A percentile compares a stretch with the other conserved stretches of the same genome.
These are phyloP conservation scores for Parastagonospora avenae DNA, from an alignment of 2,329 filamentous ascomycete species.

Conservation along the genomic window DNA sequence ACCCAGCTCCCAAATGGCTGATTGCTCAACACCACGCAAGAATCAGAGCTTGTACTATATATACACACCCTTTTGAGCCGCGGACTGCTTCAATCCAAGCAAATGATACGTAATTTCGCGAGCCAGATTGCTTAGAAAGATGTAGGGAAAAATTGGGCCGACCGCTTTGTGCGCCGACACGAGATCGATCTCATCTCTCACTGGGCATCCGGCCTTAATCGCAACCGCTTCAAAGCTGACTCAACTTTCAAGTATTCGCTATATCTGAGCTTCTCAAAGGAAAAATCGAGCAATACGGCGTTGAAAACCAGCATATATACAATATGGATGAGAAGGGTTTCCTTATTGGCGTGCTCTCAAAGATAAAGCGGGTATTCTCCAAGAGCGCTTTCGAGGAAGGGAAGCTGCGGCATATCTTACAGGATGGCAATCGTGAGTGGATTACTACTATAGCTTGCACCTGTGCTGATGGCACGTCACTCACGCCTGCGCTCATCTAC, in stretches of 20 bases:
- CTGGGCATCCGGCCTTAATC: slow-evolving; percentile 20
- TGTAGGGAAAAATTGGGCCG: slow-evolving; percentile 17
- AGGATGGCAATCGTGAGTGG: slow-evolving; percentile 9
- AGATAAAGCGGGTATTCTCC: slow-evolving; percentile 5
- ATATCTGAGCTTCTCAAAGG: slow-evolving; percentile 15
- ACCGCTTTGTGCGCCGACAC: slow-evolving; percentile 13
- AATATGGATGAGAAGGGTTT: slow-evolving; percentile 14
- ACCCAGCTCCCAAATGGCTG: neutral
- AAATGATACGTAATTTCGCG: slow-evolving; percentile 20
- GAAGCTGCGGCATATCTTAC: neutral
- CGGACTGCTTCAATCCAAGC: slow-evolving; percentile 16
- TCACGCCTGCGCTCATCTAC: slow-evolving; percentile 13
- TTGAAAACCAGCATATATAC: slow-evolving; percentile 4
- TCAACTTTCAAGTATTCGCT: slow-evolving; percentile 15
- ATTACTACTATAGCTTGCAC: slow-evolving; percentile 13
- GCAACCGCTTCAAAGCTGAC: slow-evolving; percentile 20
- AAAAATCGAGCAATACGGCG: slow-evolving; percentile 4
- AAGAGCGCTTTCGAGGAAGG: neutral
- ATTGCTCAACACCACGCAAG: slow-evolving; percentile 8
- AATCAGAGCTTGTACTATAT: slow-evolving; percentile 18
- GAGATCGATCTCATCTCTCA: slow-evolving; percentile 12
- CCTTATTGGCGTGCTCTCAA: slow-evolving; percentile 1
- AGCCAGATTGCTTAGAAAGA: slow-evolving; percentile 9
- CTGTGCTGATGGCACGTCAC: slow-evolving; percentile 7
- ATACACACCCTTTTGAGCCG: slow-evolving; percentile 12